phyloP scores from a whole-genome alignment of 2,329 filamentous ascomycete genomes.

The Hymenoscyphus linearis region DNA sequence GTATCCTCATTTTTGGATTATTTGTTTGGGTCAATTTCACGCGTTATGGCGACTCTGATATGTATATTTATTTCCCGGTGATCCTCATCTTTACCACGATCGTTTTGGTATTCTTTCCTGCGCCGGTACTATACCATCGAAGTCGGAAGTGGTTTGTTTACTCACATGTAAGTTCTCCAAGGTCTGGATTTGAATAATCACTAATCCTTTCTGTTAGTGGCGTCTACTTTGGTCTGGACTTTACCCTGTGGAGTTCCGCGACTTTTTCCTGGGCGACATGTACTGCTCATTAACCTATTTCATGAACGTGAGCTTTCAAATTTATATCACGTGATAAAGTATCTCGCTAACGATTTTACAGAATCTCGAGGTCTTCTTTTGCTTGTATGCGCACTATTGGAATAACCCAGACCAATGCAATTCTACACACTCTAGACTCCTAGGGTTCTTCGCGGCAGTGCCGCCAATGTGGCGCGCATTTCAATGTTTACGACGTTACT shows the following conservation, averaged over 20 bases:
- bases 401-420: slow-evolving; percentile 71
- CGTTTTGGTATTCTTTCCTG: slow-evolving; percentile 69
- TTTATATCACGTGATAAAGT: no score
- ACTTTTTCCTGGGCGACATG: slow-evolving; percentile 97
- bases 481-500: slow-evolving; percentile 86
- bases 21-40: slow-evolving; percentile 88
- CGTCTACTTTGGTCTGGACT: slow-evolving; percentile 78
- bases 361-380: slow-evolving; percentile 94
- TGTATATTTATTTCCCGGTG: slow-evolving; percentile 85
- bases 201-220: slow-evolving; percentile 52
- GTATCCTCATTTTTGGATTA: slow-evolving; percentile 71
- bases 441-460: slow-evolving; percentile 80
- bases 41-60: slow-evolving; percentile 53
- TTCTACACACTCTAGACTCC: slow-evolving; percentile 72
- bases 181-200: neutral
- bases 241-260: slow-evolving; percentile 91
- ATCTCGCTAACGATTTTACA: slow-evolving; percentile 31
- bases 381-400: slow-evolving; percentile 81
- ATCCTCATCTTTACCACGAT: slow-evolving; percentile 67
- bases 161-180: slow-evolving; percentile 62
- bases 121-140: slow-evolving; percentile 66
- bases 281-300: slow-evolving; percentile 93
- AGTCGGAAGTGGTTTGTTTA: slow-evolving; percentile 83
- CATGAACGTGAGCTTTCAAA: slow-evolving; percentile 62
- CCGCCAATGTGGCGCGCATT: slow-evolving; percentile 87